Base-by-base conservation (phyloP, 225 moss, liverwort and hornwort species). In the Neckera pumila region DNA sequence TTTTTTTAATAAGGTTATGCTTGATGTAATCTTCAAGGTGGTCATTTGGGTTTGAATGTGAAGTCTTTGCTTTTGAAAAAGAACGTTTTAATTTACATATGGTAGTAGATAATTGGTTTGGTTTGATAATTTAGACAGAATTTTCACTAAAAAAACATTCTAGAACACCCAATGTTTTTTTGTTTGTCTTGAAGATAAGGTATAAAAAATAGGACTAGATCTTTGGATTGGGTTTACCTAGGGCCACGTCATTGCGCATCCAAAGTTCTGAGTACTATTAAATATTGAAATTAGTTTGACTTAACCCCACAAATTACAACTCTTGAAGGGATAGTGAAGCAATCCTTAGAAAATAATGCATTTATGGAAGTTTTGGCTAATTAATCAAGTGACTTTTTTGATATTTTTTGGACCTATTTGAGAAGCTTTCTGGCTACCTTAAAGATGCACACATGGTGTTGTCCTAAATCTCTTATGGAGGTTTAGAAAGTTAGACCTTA, bases 371-470 rank as follows among this genome's bases (percentile, higher is more conserved):
- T 76, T 76, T 76, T 7, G 22, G 9, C 1, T 51, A 1, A 76
- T 33, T 33, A 51, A 34, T 18, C 34, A 51, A 76, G 7, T 14
- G 3, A 3, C 2, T 34, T 33, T 33, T 21, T 33, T 51, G 4
- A 53, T 34, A 1, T 76, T 34, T 34, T 21, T 1, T 0, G 15
- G 47, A 14, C 36, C 9, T 13, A 22, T 7, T 53, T 34, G 53
- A 34, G 1, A 53, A 21, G 21, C 33, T 49, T 20, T 1, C 47
- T 73, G 18, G 11, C 0, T 45, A 4, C 11, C 28, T 0, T 4
- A 14, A 30, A 4, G 16, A 73, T 17, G 6, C 11, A 6, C 0
- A 14, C 0, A 43, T 1, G 27, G 5, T 0, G 0, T 27, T 71
- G 26, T 42, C 27, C 1, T 72, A 2, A 38, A 67, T 66, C 6